A percentile compares a stretch with the other conserved stretches of the same genome.
phyloP scores from a whole-genome alignment of 495 filamentous ascomycete genomes.

The Saxophila tyrrhenica region DNA sequence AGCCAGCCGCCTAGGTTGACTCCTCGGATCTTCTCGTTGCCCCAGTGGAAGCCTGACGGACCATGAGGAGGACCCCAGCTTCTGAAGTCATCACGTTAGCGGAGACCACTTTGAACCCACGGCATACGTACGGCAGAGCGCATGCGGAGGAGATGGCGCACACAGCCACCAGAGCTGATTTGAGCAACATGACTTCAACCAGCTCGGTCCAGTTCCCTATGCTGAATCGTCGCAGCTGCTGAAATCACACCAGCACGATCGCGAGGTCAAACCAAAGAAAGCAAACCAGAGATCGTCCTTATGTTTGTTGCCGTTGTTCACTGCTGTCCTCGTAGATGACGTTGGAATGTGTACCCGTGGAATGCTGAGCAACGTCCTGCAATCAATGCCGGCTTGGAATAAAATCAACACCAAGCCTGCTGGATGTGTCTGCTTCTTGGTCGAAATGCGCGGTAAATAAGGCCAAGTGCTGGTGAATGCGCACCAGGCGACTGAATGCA shows the following conservation, averaged over 20 bases:
- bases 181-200: background rate
- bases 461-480: too few species aligned
- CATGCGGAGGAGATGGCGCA: background rate
- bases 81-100: too few species aligned
- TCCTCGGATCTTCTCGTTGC: conserved; percentile 29
- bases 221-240: background rate
- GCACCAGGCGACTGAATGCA: background rate
- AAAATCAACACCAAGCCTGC: background rate
- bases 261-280: too few species aligned
- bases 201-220: conserved; percentile 17
- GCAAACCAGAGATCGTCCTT: background rate
- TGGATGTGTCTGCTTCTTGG: background rate
- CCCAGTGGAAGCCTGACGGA: conserved; percentile 21
- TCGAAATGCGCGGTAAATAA: too few species aligned
- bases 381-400: background rate
- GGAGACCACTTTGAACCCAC: too few species aligned
- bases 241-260: too few species aligned
- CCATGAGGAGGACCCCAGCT: background rate
- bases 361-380: background rate
- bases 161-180: background rate
- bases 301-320: background rate
- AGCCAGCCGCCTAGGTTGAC: conserved; percentile 38
- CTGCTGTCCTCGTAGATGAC: background rate
- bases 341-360: background rate
- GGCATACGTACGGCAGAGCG: background rate